Base-by-base conservation (phyloP, 202 grass and related monocot genomes). In the Digitaria exilis region DNA sequence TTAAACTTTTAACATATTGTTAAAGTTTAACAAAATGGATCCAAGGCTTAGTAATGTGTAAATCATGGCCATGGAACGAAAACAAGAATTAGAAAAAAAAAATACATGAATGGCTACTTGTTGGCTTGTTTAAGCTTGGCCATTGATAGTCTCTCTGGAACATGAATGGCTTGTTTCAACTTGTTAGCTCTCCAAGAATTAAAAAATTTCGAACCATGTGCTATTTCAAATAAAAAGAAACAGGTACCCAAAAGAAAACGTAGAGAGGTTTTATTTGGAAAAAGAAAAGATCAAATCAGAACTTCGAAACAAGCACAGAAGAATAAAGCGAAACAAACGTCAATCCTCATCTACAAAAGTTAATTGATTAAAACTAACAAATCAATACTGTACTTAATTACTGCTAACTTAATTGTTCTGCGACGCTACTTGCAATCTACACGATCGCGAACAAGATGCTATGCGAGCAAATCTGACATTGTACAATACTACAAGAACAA, bases 401-500 rank as follows among this genome's bases (percentile, higher is more conserved):
- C 15, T 6, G 15, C 64, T 87, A 69, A 61, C n/a, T 69, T 44
- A n/a, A n/a, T 68, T 31, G 51, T 30, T 56, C n/a, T 45, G 12
- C 2, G 9, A 64, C 19, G 26, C 39, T 39, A 39, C 37, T 43
- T 85, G 59, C 68, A 65, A 58, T 45, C 69, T 28, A 68, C 26
- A 82, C 51, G 2, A 60, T 39, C 54, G 26, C 31, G 10, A 62
- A 29, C 32, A 50, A 59, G 10, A n/a, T n/a, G n/a, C n/a, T n/a
- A n/a, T n/a, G n/a, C n/a, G n/a, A n/a, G n/a, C n/a, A n/a, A n/a
- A n/a, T 18, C 30, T 86, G 57, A 46, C 67, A 73, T 87, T 73
- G 60, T 55, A 87, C 87, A 82, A 61, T 24, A n/a, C 22, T 86
- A 73, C 67, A 73, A 17, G 29, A n/a, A 73, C 48, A 65, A 30